Evolutionary conservation across 495 filamentous ascomycete species (phyloP), one percentile per base, ranked within the genome.

Genomic region (Saxophila tyrrhenica): DNA sequence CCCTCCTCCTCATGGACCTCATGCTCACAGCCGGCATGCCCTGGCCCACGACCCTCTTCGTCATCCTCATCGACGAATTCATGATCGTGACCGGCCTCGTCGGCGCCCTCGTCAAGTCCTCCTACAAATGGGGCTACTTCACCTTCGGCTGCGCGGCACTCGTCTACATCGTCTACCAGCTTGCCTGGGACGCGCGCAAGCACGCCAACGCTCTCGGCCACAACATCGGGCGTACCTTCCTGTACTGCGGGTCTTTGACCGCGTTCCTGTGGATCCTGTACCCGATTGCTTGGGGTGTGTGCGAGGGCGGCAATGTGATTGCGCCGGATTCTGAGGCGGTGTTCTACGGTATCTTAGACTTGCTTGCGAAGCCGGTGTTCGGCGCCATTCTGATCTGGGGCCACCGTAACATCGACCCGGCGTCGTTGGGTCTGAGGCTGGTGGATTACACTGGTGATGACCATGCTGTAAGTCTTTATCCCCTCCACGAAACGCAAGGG

Each of bases 81-180:
- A 84, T 83, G 81, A 73, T 86, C 38, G 61, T 81, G 25, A 78
- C 74, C 48, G 77, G 80, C 43, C 74, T 87, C 3, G 71, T 80
- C 13, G 84, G 81, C 35, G 79, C 82, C 15, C 70, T 83, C 7
- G 76, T 80, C 1, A 58, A 56, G 16, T 75, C 74, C 0, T 64
- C 51, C 2, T 83, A 81, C 62, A 87, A 87, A 62, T 83, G 78
- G 72, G 83, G 81, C 0, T 87, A 81, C 65, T 87, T 74, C 63
- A 70, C 71, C 24, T 84, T 87, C 56, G 82, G 78, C 35, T 74
- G 74, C 49, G 65, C 75, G n/a, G 74, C 79, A 1, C 77, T 78
- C 56, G 64, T 77, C 51, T 78, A 79, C 56, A 78, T 87, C 50
- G 65, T 72, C 24, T 81, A 75, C 65, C 69, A 75, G 48, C 69